phyloP scores from a whole-genome alignment of 1,284 basidiomycete species.

The Fomitopsis palustris region DNA sequence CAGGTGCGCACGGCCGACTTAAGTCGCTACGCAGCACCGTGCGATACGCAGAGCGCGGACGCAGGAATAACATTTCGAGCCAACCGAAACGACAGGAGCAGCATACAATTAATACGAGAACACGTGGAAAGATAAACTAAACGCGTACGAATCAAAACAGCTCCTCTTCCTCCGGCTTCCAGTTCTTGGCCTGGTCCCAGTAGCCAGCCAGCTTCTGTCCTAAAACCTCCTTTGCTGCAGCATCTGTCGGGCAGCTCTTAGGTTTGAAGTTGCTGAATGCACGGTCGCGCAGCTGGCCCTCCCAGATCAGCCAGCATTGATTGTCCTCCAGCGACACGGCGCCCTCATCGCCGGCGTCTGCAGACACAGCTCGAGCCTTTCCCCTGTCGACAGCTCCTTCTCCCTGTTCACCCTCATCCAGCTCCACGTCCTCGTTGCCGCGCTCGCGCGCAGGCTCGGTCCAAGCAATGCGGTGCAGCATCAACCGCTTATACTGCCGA shows the following conservation, averaged over 20 bases:
- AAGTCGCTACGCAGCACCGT: no score
- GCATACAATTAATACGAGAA: no score
- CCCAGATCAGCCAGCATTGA: slow-evolving; percentile 89
- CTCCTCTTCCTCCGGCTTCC: slow-evolving; percentile 75
- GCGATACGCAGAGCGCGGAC: no score
- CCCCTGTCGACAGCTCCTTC: slow-evolving; percentile 26
- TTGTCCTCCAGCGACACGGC: slow-evolving; percentile 75
- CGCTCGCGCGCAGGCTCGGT: slow-evolving; percentile 85
- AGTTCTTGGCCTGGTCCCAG: slow-evolving; percentile 94
- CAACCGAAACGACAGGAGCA: no score
- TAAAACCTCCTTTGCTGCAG: slow-evolving; percentile 79
- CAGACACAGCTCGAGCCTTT: slow-evolving; percentile 23
- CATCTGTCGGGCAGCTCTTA: slow-evolving; percentile 83
- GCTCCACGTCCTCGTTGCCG: slow-evolving; percentile 65
- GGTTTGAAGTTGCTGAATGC: slow-evolving; percentile 81
- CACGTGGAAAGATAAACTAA: background rate
- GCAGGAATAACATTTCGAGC: no score
- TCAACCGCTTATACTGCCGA: slow-evolving; percentile 85
- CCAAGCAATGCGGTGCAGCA: slow-evolving; percentile 92
- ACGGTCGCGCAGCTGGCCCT: slow-evolving; percentile 84
- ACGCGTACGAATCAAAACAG: slow-evolving; percentile 39
- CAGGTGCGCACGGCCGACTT: no score
- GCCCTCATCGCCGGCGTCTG: slow-evolving; percentile 27
- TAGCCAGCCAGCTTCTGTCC: slow-evolving; percentile 83
- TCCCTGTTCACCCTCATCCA: slow-evolving; percentile 51